A percentile compares a stretch with the other conserved stretches of the same genome.
Conservation (phyloP, 2,329 filamentous ascomycete genomes). For the Myriosclerotinia curreyana region DNA sequence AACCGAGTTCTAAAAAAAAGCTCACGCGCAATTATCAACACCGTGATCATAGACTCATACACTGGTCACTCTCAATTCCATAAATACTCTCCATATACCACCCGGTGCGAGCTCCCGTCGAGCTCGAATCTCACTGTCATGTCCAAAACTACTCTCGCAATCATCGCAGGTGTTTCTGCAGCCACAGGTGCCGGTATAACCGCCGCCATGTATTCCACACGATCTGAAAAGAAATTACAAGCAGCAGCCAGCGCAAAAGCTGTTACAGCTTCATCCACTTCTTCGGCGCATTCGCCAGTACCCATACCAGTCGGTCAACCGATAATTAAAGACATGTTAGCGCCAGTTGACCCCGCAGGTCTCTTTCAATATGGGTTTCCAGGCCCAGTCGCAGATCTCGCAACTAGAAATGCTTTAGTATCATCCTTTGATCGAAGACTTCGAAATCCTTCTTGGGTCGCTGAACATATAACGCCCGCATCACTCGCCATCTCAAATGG, state of each 20-base stretch:
- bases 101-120: conserved; percentile 18
- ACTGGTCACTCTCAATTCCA: conserved; percentile 6
- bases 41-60: conserved; percentile 20
- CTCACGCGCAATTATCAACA: conserved; percentile 21
- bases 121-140: conserved; percentile 45
- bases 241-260: conserved; percentile 35
- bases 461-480: conserved; percentile 90
- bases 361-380: conserved; percentile 89
- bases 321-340: conserved; percentile 36
- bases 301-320: conserved; percentile 37
- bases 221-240: conserved; percentile 47
- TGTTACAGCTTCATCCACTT: conserved; percentile 31
- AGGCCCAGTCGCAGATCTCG: conserved; percentile 81
- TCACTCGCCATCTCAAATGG: conserved; percentile 73
- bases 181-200: conserved; percentile 74
- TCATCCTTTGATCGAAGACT: conserved; percentile 88
- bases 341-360: conserved; percentile 68
- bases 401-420: conserved; percentile 70
- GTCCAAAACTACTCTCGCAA: conserved; percentile 74
- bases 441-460: conserved; percentile 91
- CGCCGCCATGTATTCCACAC: conserved; percentile 61
- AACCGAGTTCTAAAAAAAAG: conserved; percentile 19
- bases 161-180: conserved; percentile 73
- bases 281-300: conserved; percentile 32
- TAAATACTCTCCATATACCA: conserved; percentile 13